phyloP scores from a whole-genome alignment of 257 asterid species.

The Marsdenia floribunda region DNA sequence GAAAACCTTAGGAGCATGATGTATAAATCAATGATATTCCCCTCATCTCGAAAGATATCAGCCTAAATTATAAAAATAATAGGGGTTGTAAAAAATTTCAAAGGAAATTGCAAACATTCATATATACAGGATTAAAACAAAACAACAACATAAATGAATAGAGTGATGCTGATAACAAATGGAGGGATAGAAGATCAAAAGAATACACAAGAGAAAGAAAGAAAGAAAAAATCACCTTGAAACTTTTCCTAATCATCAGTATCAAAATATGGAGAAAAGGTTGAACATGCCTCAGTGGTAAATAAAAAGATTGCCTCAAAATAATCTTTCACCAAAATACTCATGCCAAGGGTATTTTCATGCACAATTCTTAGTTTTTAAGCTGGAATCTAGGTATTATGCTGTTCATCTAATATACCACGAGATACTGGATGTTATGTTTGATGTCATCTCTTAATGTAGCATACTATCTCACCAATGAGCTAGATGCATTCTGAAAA shows the following conservation, averaged over 20 bases:
- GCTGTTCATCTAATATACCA: background rate
- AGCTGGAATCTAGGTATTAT: background rate
- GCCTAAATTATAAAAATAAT: conserved; percentile 49
- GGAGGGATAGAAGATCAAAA: background rate
- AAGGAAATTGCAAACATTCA: background rate
- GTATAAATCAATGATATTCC: conserved; percentile 70
- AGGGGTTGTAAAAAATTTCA: conserved; percentile 14
- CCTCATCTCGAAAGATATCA: conserved; percentile 80
- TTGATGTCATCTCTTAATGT: background rate
- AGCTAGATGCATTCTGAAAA: background rate
- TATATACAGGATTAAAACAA: background rate
- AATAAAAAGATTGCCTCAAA: background rate
- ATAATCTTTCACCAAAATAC: background rate
- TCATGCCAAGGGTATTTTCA: background rate
- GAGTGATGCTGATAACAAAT: background rate
- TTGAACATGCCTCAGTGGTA: background rate
- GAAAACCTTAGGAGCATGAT: conserved; percentile 92
- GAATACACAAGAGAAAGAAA: background rate
- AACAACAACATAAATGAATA: background rate
- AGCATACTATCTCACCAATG: background rate
- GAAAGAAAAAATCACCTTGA: background rate
- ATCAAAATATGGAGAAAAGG: background rate
- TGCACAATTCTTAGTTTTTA: background rate
- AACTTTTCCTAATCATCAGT: background rate
- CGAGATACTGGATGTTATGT: background rate